Conservation (phyloP, 176 grass and related monocot species). For the Raddia guianensis region DNA sequence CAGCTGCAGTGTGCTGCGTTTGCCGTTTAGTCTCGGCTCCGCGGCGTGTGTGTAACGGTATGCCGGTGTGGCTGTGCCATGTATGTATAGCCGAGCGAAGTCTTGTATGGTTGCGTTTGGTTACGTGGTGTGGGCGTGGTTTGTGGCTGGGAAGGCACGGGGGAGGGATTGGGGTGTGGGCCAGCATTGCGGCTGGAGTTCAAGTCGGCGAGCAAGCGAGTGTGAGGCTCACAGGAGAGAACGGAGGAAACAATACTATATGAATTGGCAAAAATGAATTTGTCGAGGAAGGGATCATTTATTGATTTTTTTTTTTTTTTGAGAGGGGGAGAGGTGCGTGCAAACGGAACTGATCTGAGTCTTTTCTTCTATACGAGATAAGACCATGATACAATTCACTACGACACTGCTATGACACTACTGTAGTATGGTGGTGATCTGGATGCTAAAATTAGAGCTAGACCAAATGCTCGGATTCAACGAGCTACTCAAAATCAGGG, state of each 20-base stretch:
- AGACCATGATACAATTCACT: too few relatives aligned
- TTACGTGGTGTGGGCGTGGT: not conserved
- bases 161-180: constrained; percentile 26
- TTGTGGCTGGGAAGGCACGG: constrained; percentile 40
- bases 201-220: not conserved
- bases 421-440: too few relatives aligned
- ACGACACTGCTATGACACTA: too few relatives aligned
- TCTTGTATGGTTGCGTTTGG: not conserved
- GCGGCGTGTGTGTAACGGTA: constrained; percentile 6
- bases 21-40: not conserved
- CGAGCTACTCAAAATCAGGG: too few relatives aligned
- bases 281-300: not conserved
- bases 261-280: not conserved
- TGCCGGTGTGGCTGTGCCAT: not conserved
- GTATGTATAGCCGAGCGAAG: constrained; percentile 3
- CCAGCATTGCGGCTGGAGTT: not conserved
- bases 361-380: too few relatives aligned
- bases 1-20: too few relatives aligned
- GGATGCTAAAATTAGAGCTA: too few relatives aligned
- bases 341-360: too few relatives aligned
- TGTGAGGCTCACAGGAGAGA: not conserved
- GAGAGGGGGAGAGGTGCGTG: too few relatives aligned
- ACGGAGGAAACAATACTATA: too few relatives aligned
- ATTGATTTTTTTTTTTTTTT: too few relatives aligned
- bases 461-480: too few relatives aligned